Conservation (phyloP, 257 asterid species). For the Oldenlandia corymbosa region DNA sequence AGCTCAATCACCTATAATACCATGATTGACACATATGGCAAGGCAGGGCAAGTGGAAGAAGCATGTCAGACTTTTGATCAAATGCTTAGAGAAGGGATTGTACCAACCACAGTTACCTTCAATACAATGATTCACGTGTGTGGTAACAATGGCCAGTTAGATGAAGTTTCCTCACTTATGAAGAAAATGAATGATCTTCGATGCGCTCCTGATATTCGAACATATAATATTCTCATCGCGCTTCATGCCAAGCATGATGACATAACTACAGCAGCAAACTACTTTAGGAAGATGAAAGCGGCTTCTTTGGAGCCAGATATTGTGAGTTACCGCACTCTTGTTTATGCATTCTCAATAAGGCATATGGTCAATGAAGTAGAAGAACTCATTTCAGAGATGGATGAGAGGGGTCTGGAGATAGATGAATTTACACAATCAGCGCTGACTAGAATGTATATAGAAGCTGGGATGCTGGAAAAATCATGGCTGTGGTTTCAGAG, state of each 20-base stretch:
- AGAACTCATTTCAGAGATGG: slow-evolving; percentile 69
- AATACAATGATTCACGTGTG: slow-evolving; percentile 92
- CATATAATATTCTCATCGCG: slow-evolving; percentile 78
- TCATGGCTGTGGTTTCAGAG: slow-evolving; percentile 77
- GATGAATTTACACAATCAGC: slow-evolving; percentile 91
- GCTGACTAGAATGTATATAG: slow-evolving; percentile 85
- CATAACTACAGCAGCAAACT: slow-evolving; percentile 55
- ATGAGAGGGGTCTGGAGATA: slow-evolving; percentile 53
- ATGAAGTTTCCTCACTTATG: slow-evolving; percentile 55
- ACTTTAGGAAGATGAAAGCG: slow-evolving; percentile 65
- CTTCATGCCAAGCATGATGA: slow-evolving; percentile 70
- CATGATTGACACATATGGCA: slow-evolving; percentile 87
- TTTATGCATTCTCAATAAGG: slow-evolving; percentile 80
- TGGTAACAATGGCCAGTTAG: slow-evolving; percentile 66
- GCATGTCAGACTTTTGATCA: slow-evolving; percentile 60
- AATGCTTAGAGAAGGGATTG: slow-evolving; percentile 63
- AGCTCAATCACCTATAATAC: slow-evolving; percentile 69
- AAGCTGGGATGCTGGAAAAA: slow-evolving; percentile 56
- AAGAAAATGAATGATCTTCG: slow-evolving; percentile 58
- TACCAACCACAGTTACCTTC: slow-evolving; percentile 77
- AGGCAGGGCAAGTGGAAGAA: slow-evolving; percentile 73
- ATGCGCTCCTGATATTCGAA: slow-evolving; percentile 75
- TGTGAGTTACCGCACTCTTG: slow-evolving; percentile 81
- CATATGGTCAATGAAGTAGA: slow-evolving; percentile 80
- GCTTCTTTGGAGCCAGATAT: slow-evolving; percentile 75